Evolutionary conservation across 1,284 basidiomycete species (phyloP), one percentile per base, ranked within the genome.

Genomic region (Fomitopsis pinicola): DNA sequence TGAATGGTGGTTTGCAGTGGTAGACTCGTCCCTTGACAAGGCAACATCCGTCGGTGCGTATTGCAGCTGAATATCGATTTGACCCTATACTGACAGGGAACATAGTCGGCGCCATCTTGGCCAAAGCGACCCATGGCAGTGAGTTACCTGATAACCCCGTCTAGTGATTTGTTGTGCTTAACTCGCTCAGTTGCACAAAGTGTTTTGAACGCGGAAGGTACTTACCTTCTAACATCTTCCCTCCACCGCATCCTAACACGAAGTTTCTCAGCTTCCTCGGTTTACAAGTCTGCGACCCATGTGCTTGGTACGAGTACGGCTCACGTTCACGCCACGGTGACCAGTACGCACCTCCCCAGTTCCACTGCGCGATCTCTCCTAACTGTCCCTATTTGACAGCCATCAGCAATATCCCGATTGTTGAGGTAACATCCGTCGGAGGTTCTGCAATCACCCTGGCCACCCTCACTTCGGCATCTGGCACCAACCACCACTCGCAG

Each of bases 341-440:
- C 62, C 35, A 68, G 64, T 66, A 40, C 26, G 63, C 59, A 5
- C 17, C 14, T 42, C 19, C 52, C 22, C 1, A 4, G 10, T 4
- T 44, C 33, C 10, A 22, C 7, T 19, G 22, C 42, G 9, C 7
- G 26, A 45, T 40, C 42, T 35, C 38, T 12, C 17, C 22, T 17
- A 9, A 14, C 19, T 30, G 45, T n/a, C 19, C 12, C 14, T 28
- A 5, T 15, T 15, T 40, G 3, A 28, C 53, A 71, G 67, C 67
- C 26, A 53, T 64, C 28, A 66, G 58, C 61, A 64, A 64, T n/a
- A 60, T 62, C 4, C 71, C 71, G 14, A 52, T 69, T 22, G 69
- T 71, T 22, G 63, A 69, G 58, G 69, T 72, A 28, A 71, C 70
- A 15, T 68, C 68, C 40, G 61, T 66, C 40, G 65, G 65, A 57